phyloP scores from a whole-genome alignment of 75 land plant species.

The Gnetum montanum region DNA sequence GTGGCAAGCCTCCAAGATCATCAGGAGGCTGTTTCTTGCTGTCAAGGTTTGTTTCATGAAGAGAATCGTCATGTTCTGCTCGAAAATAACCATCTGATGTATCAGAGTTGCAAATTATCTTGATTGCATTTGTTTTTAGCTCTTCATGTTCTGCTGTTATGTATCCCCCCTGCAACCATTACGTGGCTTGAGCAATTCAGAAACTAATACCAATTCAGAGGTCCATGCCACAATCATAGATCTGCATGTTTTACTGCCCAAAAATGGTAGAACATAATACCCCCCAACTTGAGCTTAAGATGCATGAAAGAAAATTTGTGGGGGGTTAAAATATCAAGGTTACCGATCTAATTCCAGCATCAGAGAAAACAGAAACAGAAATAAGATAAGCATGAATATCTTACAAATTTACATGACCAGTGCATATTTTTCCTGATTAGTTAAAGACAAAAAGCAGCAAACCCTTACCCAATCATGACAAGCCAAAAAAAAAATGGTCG shows the following conservation, averaged over 20 bases:
- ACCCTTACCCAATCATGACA: slow-evolving; percentile 88
- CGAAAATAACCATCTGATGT: slow-evolving; percentile 42
- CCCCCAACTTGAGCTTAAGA: too few species aligned
- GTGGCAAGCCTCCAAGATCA: slow-evolving; percentile 44
- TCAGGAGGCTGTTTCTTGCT: slow-evolving; percentile 28
- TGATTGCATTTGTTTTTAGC: slow-evolving; percentile 55
- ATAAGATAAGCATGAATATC: background rate
- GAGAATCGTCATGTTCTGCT: slow-evolving; percentile 51
- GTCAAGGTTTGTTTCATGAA: slow-evolving; percentile 61
- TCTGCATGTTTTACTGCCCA: background rate
- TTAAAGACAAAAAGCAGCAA: background rate
- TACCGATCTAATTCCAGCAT: too few species aligned
- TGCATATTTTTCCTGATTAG: too few species aligned
- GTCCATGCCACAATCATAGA: background rate
- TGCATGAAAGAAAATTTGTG: too few species aligned
- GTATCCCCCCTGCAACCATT: slow-evolving; percentile 42
- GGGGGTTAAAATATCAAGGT: too few species aligned
- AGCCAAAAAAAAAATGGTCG: slow-evolving; percentile 81
- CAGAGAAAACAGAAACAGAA: too few species aligned
- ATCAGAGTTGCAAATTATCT: slow-evolving; percentile 88
- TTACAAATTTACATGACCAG: background rate
- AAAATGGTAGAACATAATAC: slow-evolving; percentile 1
- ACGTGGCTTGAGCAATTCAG: background rate
- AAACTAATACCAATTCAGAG: background rate
- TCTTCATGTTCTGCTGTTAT: slow-evolving; percentile 38